Conservation (phyloP, 768 basidiomycete genomes). For the Xerocomellus dryophilus region DNA sequence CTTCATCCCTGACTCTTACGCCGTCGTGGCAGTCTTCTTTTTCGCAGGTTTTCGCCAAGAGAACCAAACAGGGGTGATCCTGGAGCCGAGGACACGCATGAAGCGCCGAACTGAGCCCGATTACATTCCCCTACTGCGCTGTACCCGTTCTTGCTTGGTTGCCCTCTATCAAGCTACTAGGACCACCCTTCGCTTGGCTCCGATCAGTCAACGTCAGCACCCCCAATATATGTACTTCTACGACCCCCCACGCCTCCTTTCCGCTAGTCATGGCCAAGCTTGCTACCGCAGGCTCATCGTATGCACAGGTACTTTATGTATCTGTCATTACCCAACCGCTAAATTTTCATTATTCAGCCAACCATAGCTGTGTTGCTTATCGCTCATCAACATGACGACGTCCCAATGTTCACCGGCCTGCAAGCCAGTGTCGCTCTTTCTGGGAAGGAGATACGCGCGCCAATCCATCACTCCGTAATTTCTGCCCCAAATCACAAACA, state of each 20-base stretch:
- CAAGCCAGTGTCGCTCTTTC: not conserved
- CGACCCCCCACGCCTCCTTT: not conserved
- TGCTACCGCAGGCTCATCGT: not conserved
- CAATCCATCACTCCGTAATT: not conserved
- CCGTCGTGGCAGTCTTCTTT: not conserved
- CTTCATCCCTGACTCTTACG: not conserved
- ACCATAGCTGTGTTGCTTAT: slow-evolving; percentile 1
- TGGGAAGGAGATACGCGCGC: not conserved
- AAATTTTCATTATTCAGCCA: not conserved
- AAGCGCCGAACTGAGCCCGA: not conserved
- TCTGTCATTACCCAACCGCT: slow-evolving; percentile 1
- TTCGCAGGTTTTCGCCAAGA: not conserved
- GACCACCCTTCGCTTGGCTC: not conserved
- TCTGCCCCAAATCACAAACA: not conserved
- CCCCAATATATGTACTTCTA: not conserved
- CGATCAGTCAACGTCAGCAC: not conserved
- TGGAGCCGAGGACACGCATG: not conserved
- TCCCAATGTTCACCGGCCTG: not conserved
- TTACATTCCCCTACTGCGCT: too few relatives aligned
- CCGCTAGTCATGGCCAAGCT: not conserved
- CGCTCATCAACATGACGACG: not conserved
- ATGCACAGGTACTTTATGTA: not conserved
- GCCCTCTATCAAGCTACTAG: too few relatives aligned
- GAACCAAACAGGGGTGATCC: not conserved
- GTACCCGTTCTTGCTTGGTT: not conserved